Evolutionary conservation across 164 flowering plant genomes (phyloP), one percentile per base, ranked within the genome.

Genomic region (Platanus orientalis): DNA sequence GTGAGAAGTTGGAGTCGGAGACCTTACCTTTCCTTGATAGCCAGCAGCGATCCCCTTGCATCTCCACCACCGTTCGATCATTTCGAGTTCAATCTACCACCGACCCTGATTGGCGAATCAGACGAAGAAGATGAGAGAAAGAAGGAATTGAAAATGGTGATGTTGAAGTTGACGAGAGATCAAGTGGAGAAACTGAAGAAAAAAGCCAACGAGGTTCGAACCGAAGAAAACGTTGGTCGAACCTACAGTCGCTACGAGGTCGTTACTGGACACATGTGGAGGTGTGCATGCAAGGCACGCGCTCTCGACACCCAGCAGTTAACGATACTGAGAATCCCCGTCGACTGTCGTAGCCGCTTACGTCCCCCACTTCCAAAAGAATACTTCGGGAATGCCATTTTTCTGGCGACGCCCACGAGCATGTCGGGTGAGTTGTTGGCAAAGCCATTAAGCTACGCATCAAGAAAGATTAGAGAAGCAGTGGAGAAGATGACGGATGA

Each of bases 131-230:
- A 75, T 29, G 75, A 76, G 57, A 21, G 69, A 5, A 74, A 54
- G 20, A 73, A 74, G 71, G 69, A 65, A 36, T 80, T 78, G 0
- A 62, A 62, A 0, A 60, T 62, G 0, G 51, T 69, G 25, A 71
- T 74, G 69, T 16, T 84, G 32, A 75, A 62, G 25, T 52, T 84
- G 30, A 57, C 69, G 20, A 64, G 57, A 56, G 13, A 16, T 26
- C 78, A 84, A 52, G 76, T 82, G 0, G 76, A 68, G 42, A 67
- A 58, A 3, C 64, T 84, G 0, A 79, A 69, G 73, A 57, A 50
- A 2, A 51, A n/a, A 12, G 86, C 82, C 0, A 80, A 79, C 24
- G 68, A 64, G 57, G 5, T 6, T n/a, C 1, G 6, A 4, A 6
- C 0, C 1, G 73, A 70, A 16, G 23, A 16, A 29, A n/a, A n/a